Conservation (phyloP, 306 rosid genomes). For the Lablab purpureus region DNA sequence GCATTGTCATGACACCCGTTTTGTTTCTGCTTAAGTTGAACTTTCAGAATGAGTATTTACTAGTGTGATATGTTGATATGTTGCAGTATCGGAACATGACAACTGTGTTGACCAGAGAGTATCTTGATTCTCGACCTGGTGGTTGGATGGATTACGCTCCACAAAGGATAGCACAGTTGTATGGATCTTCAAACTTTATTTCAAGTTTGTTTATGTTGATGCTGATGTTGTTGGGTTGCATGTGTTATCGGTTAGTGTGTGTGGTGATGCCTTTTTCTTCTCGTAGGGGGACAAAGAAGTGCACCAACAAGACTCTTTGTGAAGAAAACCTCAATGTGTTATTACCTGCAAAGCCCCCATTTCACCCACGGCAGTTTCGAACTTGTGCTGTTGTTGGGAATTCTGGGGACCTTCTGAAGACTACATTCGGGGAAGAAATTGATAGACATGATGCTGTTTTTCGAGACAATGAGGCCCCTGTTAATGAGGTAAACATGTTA, state of each 20-base stretch:
- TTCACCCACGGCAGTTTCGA: conserved; percentile 84
- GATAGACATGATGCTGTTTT: conserved; percentile 92
- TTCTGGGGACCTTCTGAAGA: conserved; percentile 95
- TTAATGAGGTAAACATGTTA: conserved; percentile 71
- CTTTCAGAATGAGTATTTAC: conserved; percentile 34
- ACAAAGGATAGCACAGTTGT: conserved; percentile 91
- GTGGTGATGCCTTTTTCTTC: conserved; percentile 32
- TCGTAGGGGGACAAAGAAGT: conserved; percentile 75
- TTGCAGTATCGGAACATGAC: conserved; percentile 98
- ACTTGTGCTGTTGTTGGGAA: conserved; percentile 98
- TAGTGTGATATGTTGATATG: conserved; percentile 49
- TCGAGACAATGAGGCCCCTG: conserved; percentile 98
- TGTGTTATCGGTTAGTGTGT: conserved; percentile 27
- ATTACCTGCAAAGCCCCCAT: conserved; percentile 89
- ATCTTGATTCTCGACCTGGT: conserved; percentile 84
- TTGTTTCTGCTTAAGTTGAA: conserved; percentile 7
- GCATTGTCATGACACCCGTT: conserved; percentile 41
- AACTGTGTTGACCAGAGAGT: conserved; percentile 92
- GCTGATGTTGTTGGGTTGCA: neutral
- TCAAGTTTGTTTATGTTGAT: conserved; percentile 32
- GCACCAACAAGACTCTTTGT: conserved; percentile 81
- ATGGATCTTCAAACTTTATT: conserved; percentile 43
- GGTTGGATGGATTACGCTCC: conserved; percentile 96
- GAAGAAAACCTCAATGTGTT: conserved; percentile 89
- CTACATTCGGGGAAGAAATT: conserved; percentile 84